Base-by-base conservation (phyloP, 2,329 filamentous ascomycete species). In the Hirsutella thompsonii region DNA sequence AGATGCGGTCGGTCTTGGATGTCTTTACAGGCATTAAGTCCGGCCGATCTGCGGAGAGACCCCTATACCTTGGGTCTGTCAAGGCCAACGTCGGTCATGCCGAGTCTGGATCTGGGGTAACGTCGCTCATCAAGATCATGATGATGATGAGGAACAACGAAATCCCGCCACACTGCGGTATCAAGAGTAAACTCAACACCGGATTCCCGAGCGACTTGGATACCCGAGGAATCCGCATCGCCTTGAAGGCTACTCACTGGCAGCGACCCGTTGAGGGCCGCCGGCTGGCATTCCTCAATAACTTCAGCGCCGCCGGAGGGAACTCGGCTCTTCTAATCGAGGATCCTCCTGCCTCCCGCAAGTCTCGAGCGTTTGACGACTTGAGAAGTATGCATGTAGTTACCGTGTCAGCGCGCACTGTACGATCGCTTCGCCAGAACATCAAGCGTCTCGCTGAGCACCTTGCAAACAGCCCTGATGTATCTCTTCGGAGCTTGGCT, bases 281-380 rank as follows among this genome's bases (percentile, higher is more conserved):
- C 40, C 57, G 70, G 2, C 55, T 57, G 4, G 50, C 46, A 1
- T 39, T 57, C 6, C 61, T 66, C 21, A 78, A 79, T 53, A 75
- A 72, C 53, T 78, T 77, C 51, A 64, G 60, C 41, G 66, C 57
- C 4, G 43, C 70, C 8, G 74, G 74, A 41, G 72, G 72, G 4
- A 79, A 78, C 58, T 81, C 78, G 4, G 74, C 76, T 21, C 55
- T 83, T 32, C 56, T 83, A 6, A 48, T 83, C 4, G 75, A 82
- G 52, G 79, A 83, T 46, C 72, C 64, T 0, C 74, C 76, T 42
- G n/a, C 9, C 16, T 13, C 36, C 6, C 14, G 4, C 26, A 16
- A 14, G 23, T 19, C 16, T 4, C 23, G 8, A 16, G 23, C n/a
- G 13, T 20, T 13, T 8, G 35, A 11, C 35, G 20, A n/a, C 19